phyloP scores from a whole-genome alignment of 192 early-diverging fungal species.

The Geranomyces michiganensis region DNA sequence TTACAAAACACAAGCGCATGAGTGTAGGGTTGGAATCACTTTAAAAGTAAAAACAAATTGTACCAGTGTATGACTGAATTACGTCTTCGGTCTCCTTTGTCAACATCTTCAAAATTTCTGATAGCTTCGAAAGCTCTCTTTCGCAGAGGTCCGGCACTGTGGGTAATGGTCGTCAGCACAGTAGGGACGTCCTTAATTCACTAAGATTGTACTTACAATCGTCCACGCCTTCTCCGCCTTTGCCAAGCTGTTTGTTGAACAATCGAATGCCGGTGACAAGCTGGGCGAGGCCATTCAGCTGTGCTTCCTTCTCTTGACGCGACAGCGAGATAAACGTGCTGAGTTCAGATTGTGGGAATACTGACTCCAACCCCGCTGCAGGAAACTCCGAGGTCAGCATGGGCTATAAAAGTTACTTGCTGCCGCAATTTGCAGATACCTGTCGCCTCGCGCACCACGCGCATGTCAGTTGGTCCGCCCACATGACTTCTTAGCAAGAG shows the following conservation, averaged over 20 bases:
- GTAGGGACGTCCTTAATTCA: background rate
- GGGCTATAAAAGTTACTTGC: background rate
- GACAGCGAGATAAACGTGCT: constrained; percentile 55
- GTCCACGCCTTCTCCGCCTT: constrained; percentile 62
- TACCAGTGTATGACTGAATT: constrained; percentile 53
- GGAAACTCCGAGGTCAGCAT: too few relatives aligned
- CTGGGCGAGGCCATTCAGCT: constrained; percentile 61
- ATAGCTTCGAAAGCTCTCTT: constrained; percentile 43
- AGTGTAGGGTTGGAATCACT: background rate
- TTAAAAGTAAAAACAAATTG: background rate
- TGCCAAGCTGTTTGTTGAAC: constrained; percentile 64
- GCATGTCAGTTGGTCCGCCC: constrained; percentile 59
- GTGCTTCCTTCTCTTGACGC: constrained; percentile 58
- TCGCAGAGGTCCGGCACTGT: constrained; percentile 52
- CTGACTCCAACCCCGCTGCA: constrained; percentile 64
- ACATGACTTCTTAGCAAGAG: constrained; percentile 55
- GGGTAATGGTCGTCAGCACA: background rate
- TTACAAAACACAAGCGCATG: background rate
- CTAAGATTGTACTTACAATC: constrained; percentile 37
- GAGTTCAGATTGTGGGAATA: constrained; percentile 64
- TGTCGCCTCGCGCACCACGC: constrained; percentile 62
- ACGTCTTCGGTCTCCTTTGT: constrained; percentile 45
- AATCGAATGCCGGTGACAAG: constrained; percentile 63
- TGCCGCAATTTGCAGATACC: constrained; percentile 32
- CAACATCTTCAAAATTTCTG: constrained; percentile 26